Percentiles rank a stretch among this genome's conserved stretches.
Evolutionary conservation across 1,284 basidiomycete genomes (phyloP).

Genomic region (Trichosporon sp.): DNA sequence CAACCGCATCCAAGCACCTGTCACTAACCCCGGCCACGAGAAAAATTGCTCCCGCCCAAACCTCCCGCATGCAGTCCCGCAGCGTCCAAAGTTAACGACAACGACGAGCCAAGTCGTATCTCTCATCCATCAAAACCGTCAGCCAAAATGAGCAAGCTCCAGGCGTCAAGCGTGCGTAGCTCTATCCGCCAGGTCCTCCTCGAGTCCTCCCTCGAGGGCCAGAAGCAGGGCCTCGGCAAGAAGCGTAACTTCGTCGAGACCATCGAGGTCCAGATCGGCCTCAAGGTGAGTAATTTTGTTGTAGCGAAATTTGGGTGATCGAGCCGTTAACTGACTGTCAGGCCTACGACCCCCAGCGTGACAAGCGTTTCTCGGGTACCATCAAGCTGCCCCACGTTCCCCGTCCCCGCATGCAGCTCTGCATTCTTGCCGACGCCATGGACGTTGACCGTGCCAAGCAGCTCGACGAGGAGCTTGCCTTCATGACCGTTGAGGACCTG

Average conservation of each 20-base stretch:
- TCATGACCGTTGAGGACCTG: constrained; percentile 99
- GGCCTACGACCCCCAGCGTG: constrained; percentile 32
- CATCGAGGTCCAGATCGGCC: constrained; percentile 91
- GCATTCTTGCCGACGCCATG: constrained; percentile 97
- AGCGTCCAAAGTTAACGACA: constrained; percentile 1
- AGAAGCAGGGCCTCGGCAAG: constrained; percentile 50
- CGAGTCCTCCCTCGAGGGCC: constrained; percentile 53
- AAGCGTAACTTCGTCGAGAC: constrained; percentile 70
- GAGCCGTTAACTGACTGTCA: background rate
- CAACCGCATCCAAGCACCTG: background rate
- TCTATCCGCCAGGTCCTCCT: constrained; percentile 79
- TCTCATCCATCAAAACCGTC: constrained; percentile 10
- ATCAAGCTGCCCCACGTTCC: constrained; percentile 96
- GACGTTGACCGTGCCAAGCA: constrained; percentile 76
- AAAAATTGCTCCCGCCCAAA: background rate
- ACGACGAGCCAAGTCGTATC: background rate
- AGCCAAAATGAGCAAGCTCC: constrained; percentile 59
- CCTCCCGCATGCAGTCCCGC: background rate
- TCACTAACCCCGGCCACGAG: background rate
- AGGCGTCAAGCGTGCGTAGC: constrained; percentile 98
- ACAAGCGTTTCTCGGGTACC: constrained; percentile 66
- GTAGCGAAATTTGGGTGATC: background rate
- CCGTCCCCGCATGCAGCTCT: constrained; percentile 97
- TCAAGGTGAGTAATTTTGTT: constrained; percentile 71
- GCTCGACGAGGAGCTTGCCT: constrained; percentile 47